A percentile compares a stretch with the other conserved stretches of the same genome.
phyloP scores from a whole-genome alignment of 2,329 filamentous ascomycete species.

The Claviceps arundinis region DNA sequence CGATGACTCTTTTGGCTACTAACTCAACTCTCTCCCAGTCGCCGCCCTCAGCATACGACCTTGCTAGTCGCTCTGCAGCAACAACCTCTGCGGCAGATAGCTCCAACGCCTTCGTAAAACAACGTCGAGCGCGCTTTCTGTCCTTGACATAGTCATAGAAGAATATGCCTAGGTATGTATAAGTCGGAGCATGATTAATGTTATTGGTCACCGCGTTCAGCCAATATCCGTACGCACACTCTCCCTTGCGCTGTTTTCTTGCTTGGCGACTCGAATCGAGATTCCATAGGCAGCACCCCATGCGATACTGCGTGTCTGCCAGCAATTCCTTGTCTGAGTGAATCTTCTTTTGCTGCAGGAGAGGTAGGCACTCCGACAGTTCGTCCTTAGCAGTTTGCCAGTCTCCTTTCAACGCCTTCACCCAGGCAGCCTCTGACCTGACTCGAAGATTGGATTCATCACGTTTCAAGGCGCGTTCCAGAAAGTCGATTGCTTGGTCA shows the following conservation, averaged over 20 bases:
- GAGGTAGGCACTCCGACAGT: constrained; percentile 54
- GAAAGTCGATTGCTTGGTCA: constrained; percentile 64
- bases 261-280: constrained; percentile 59
- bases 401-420: constrained; percentile 71
- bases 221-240: constrained; percentile 63
- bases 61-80: constrained; percentile 76
- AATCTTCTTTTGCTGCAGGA: constrained; percentile 50
- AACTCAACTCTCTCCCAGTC: constrained; percentile 97
- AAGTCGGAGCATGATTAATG: constrained; percentile 77
- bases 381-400: constrained; percentile 53
- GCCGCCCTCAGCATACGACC: constrained; percentile 72
- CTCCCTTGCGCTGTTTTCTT: constrained; percentile 63
- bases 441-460: constrained; percentile 67
- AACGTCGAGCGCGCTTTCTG: constrained; percentile 72
- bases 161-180: constrained; percentile 80
- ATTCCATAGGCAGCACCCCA: constrained; percentile 81
- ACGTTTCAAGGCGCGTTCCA: constrained; percentile 60
- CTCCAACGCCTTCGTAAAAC: constrained; percentile 94
- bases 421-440: constrained; percentile 82
- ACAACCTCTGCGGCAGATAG: constrained; percentile 75
- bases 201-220: constrained; percentile 75
- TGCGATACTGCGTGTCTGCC: constrained; percentile 72
- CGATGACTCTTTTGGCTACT: constrained; percentile 77
- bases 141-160: constrained; percentile 87
- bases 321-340: constrained; percentile 52